Percentiles rank a stretch among this genome's conserved stretches.
Conservation (phyloP, 2,329 filamentous ascomycete genomes). For the Nemania bipapillata region DNA sequence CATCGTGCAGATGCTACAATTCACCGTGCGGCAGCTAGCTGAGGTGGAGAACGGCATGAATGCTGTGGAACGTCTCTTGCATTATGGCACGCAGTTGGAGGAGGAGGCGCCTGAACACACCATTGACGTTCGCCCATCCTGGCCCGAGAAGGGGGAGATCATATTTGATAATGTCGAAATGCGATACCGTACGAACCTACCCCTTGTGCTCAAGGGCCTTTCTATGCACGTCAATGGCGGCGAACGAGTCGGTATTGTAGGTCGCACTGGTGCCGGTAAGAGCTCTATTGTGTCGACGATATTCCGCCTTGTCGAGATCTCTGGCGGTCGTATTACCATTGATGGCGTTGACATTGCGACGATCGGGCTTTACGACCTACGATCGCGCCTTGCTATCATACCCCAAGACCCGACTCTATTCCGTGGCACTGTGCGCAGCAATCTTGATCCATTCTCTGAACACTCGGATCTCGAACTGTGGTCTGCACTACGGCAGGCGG, state of each 20-base stretch:
- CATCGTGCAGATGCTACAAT: slow-evolving; percentile 96
- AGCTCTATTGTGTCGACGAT: slow-evolving; percentile 84
- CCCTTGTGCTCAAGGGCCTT: slow-evolving; percentile 76
- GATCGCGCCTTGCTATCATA: slow-evolving; percentile 82
- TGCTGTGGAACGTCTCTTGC: slow-evolving; percentile 87
- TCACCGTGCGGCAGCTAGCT: slow-evolving; percentile 90
- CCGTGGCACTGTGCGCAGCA: slow-evolving; percentile 80
- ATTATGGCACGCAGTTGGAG: slow-evolving; percentile 87
- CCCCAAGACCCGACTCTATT: slow-evolving; percentile 87
- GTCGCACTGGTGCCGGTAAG: slow-evolving; percentile 84
- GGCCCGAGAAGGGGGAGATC: slow-evolving; percentile 89
- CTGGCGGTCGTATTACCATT: slow-evolving; percentile 70
- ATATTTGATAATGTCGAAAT: slow-evolving; percentile 79
- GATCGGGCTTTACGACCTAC: slow-evolving; percentile 78
- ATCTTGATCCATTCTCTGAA: slow-evolving; percentile 83
- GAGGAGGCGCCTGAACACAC: slow-evolving; percentile 88
- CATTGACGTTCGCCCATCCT: slow-evolving; percentile 74
- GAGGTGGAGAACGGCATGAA: slow-evolving; percentile 99
- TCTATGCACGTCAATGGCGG: slow-evolving; percentile 78
- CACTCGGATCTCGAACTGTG: slow-evolving; percentile 81
- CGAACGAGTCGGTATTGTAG: slow-evolving; percentile 83
- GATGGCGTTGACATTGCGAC: slow-evolving; percentile 76
- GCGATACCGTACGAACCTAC: slow-evolving; percentile 78
- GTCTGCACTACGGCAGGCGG: slow-evolving; percentile 79
- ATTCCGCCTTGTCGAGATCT: slow-evolving; percentile 78